These are phyloP conservation scores for Sparassis latifolia DNA, from an alignment of 1,284 basidiomycete species.

Conservation along the genomic window DNA sequence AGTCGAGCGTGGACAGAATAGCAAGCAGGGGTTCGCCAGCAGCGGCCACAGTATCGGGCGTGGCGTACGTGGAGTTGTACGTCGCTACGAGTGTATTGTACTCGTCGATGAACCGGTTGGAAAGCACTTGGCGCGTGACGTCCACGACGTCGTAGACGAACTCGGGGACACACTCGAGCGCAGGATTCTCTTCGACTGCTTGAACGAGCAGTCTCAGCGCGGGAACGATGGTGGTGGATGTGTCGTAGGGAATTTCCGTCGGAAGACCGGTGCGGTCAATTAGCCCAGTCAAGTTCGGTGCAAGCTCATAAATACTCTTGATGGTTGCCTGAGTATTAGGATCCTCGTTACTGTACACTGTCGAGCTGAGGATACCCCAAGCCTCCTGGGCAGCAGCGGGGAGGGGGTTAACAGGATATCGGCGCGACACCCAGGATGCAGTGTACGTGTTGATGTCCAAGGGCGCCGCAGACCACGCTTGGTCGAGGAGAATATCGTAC, in stretches of 20 bases:
- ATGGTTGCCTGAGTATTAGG: constrained; percentile 30
- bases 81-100: constrained; percentile 26
- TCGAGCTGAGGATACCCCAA: constrained; percentile 32
- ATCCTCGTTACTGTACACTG: constrained; percentile 34
- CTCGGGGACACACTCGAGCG: constrained; percentile 25
- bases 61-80: constrained; percentile 21
- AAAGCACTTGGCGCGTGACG: constrained; percentile 33
- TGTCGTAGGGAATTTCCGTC: constrained; percentile 34
- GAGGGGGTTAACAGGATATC: constrained; percentile 26
- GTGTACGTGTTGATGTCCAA: constrained; percentile 29
- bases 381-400: constrained; percentile 26
- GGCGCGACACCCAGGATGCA: constrained; percentile 29
- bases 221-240: constrained; percentile 29
- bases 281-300: constrained; percentile 28
- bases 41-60: constrained; percentile 15
- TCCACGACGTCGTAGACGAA: constrained; percentile 39
- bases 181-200: constrained; percentile 17
- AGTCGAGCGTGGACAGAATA: constrained; percentile 32
- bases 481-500: constrained; percentile 39
- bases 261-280: constrained; percentile 28
- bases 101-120: constrained; percentile 31
- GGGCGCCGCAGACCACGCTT: constrained; percentile 32
- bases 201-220: constrained; percentile 30
- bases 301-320: constrained; percentile 34
- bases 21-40: constrained; percentile 23